These are phyloP conservation scores for Boechera divaricarpa DNA, from an alignment of 345 rosid species.

Conservation along the genomic window DNA sequence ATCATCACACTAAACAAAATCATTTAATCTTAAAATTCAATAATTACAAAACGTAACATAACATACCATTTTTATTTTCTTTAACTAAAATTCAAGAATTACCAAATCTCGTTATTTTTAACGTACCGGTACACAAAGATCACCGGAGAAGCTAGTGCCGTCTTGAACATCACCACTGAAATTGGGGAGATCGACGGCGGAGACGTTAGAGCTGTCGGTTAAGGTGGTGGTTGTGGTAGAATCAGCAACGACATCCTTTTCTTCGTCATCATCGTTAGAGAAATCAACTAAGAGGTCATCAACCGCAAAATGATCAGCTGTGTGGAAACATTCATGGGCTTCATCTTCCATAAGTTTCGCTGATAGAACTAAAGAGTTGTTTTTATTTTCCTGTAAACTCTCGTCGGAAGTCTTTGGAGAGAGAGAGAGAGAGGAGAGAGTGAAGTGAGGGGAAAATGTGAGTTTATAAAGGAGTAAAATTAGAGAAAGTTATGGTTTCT, in stretches of 20 bases:
- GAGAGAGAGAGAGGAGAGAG: conserved; percentile 46
- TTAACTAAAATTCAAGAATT: neutral
- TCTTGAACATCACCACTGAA: conserved; percentile 51
- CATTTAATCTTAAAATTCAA: neutral
- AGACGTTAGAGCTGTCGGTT: conserved; percentile 63
- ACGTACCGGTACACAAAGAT: conserved; percentile 90
- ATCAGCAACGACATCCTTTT: conserved; percentile 49
- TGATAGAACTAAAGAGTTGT: neutral
- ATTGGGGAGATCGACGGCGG: conserved; percentile 41
- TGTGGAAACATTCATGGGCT: conserved; percentile 38
- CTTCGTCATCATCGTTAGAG: conserved; percentile 71
- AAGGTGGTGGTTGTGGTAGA: conserved; percentile 48
- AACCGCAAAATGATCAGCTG: conserved; percentile 74
- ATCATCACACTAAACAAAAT: conserved; percentile 69
- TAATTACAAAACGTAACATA: neutral
- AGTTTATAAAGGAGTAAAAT: conserved; percentile 47
- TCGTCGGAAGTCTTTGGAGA: conserved; percentile 39
- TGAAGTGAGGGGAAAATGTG: conserved; percentile 44
- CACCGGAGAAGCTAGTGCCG: conserved; percentile 59
- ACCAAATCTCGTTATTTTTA: neutral
- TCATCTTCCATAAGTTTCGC: conserved; percentile 39
- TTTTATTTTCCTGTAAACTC: conserved; percentile 15
- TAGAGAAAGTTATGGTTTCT: conserved; percentile 47
- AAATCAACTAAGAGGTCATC: conserved; percentile 87
- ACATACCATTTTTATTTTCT: conserved; percentile 4